Conservation (phyloP, 2,329 filamentous ascomycete species). For the Cladosporium oxysporum region DNA sequence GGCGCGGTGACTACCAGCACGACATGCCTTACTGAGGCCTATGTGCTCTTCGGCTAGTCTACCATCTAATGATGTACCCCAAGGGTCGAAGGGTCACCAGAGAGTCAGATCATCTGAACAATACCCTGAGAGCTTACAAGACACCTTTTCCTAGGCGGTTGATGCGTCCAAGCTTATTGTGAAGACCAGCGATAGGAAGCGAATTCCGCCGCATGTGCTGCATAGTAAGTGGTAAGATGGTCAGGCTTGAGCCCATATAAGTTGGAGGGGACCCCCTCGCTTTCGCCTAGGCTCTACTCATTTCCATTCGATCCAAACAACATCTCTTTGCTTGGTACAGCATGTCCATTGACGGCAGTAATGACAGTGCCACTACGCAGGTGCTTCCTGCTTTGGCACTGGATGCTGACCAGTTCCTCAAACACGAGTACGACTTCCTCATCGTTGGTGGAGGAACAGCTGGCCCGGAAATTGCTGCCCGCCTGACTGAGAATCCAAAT, state of each 20-base stretch:
- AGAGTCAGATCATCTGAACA: no score
- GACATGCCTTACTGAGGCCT: no score
- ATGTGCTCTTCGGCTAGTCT: no score
- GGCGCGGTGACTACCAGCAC: no score
- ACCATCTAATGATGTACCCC: no score
- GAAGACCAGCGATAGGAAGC: background rate
- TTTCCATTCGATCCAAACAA: background rate
- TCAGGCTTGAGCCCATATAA: background rate
- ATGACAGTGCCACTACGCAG: conserved; percentile 14
- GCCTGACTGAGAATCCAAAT: conserved; percentile 34
- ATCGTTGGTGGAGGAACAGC: conserved; percentile 37
- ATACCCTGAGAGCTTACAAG: no score
- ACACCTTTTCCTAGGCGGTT: no score
- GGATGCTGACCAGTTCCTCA: conserved; percentile 30
- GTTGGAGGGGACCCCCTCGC: background rate
- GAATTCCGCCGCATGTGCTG: background rate
- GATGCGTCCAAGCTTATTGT: no score
- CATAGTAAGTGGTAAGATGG: background rate
- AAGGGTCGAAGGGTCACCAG: no score
- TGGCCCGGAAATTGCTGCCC: conserved; percentile 35
- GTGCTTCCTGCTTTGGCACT: conserved; percentile 30
- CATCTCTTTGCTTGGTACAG: background rate
- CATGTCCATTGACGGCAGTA: conserved; percentile 29
- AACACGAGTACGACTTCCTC: conserved; percentile 34
- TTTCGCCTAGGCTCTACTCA: background rate